A percentile compares a stretch with the other conserved stretches of the same genome.
Conservation (phyloP, 2,329 filamentous ascomycete genomes). For the Cryphonectria radicalis region DNA sequence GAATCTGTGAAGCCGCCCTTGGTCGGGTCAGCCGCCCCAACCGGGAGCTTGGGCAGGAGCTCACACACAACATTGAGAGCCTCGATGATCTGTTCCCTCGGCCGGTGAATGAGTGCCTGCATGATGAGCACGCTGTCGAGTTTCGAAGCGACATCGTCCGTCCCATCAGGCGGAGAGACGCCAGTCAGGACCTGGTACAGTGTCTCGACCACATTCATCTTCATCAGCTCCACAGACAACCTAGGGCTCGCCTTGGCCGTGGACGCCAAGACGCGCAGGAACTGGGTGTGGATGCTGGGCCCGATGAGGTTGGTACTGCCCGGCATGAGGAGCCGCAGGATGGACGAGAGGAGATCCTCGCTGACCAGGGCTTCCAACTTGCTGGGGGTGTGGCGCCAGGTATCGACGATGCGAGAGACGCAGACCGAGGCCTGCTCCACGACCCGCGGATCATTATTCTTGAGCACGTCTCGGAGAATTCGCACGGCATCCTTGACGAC, state of each 20-base stretch:
- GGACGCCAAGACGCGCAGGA: conserved; percentile 88
- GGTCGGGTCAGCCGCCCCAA: conserved; percentile 50
- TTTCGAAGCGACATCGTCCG: conserved; percentile 78
- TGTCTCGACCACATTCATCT: conserved; percentile 96
- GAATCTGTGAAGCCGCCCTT: conserved; percentile 51
- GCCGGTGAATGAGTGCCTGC: conserved; percentile 95
- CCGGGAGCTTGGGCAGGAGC: conserved; percentile 75
- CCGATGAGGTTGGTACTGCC: conserved; percentile 96
- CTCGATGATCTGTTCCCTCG: conserved; percentile 94
- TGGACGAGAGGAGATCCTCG: conserved; percentile 80
- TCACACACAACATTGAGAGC: conserved; percentile 98
- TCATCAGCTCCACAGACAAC: conserved; percentile 87
- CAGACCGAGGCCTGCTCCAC: conserved; percentile 96
- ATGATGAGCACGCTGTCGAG: conserved; percentile 97
- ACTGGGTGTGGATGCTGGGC: conserved; percentile 93
- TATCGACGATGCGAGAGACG: conserved; percentile 94
- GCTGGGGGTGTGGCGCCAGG: conserved; percentile 85
- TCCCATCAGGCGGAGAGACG: conserved; percentile 83
- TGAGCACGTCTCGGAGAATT: conserved; percentile 85
- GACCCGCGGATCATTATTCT: conserved; percentile 92
- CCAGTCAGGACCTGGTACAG: conserved; percentile 96
- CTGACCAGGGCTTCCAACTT: conserved; percentile 94
- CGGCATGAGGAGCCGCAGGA: conserved; percentile 85
- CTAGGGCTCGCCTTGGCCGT: conserved; percentile 86
- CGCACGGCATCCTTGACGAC: conserved; percentile 97